A percentile compares a stretch with the other conserved stretches of the same genome.
Evolutionary conservation across 2,329 filamentous ascomycete genomes (phyloP).

Genomic region (Penicillium sp.): DNA sequence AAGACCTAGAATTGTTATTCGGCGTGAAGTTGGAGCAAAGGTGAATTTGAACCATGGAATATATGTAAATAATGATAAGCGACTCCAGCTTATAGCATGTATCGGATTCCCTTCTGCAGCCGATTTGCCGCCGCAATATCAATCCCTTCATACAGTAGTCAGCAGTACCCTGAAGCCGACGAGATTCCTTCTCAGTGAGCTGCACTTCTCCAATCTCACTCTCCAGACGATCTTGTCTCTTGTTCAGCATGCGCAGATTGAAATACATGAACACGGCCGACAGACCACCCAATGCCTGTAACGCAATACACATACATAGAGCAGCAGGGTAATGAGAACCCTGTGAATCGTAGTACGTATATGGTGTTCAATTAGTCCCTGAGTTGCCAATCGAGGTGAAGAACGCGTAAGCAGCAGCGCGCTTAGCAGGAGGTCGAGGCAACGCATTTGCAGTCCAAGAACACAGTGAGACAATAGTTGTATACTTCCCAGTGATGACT

Average conservation of each 20-base stretch:
- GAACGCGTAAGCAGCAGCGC: constrained; percentile 55
- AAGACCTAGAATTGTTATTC: no score
- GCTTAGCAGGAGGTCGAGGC: constrained; percentile 55
- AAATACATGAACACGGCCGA: constrained; percentile 28
- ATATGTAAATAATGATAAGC: no score
- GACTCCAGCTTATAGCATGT: constrained; percentile 35
- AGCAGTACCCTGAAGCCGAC: constrained; percentile 47
- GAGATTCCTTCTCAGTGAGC: constrained; percentile 46
- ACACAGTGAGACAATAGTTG: no score
- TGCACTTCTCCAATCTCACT: constrained; percentile 27
- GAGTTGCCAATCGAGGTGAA: constrained; percentile 58
- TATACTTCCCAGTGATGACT: no score
- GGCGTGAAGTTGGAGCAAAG: not conserved
- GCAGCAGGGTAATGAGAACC: constrained; percentile 38
- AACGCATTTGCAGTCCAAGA: constrained; percentile 52
- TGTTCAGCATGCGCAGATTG: constrained; percentile 45
- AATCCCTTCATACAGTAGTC: constrained; percentile 50
- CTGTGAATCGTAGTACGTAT: constrained; percentile 44
- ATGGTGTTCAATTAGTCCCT: constrained; percentile 54
- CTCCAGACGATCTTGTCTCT: constrained; percentile 37
- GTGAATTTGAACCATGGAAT: no score
- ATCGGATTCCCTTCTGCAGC: constrained; percentile 54
- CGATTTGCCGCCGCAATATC: constrained; percentile 47
- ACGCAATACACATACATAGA: constrained; percentile 37
- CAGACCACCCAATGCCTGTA: constrained; percentile 31